A percentile compares a stretch with the other conserved stretches of the same genome.
Evolutionary conservation across 495 filamentous ascomycete genomes (phyloP).

Genomic region (Penicillium manginii): DNA sequence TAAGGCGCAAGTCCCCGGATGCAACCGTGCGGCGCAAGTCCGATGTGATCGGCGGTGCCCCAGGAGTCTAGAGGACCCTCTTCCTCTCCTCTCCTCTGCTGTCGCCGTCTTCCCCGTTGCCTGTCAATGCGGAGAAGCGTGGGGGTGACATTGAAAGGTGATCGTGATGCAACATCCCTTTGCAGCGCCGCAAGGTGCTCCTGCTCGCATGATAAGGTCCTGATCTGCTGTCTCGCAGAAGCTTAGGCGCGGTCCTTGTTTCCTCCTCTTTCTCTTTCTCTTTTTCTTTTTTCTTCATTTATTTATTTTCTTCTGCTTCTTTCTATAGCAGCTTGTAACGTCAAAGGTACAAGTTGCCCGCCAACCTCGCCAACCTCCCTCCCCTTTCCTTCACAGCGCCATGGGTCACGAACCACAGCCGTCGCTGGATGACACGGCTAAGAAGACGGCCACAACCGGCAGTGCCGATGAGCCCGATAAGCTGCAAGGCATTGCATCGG

Average conservation of each 20-base stretch:
- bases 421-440: constrained; percentile 26
- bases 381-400: not conserved
- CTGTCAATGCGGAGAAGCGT: constrained; percentile 30
- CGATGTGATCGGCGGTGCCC: constrained; percentile 13
- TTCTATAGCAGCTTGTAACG: not conserved
- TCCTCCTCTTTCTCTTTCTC: not conserved
- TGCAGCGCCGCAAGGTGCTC: constrained; percentile 22
- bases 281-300: not conserved
- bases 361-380: not conserved
- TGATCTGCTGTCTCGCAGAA: not conserved
- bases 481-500: constrained; percentile 32
- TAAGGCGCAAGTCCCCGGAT: constrained; percentile 9
- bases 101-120: not conserved
- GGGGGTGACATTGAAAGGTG: constrained; percentile 21
- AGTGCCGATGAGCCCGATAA: constrained; percentile 37
- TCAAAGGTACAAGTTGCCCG: not conserved
- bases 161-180: constrained; percentile 29
- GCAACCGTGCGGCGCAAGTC: constrained; percentile 21
- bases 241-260: not conserved
- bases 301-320: not conserved
- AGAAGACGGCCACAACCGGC: constrained; percentile 18
- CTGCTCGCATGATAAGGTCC: constrained; percentile 16
- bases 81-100: not conserved
- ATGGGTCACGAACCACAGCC: constrained; percentile 11
- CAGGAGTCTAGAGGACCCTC: constrained; percentile 2